phyloP scores from a whole-genome alignment of 106 monocot genomes.

The Dactylorhiza incarnata region DNA sequence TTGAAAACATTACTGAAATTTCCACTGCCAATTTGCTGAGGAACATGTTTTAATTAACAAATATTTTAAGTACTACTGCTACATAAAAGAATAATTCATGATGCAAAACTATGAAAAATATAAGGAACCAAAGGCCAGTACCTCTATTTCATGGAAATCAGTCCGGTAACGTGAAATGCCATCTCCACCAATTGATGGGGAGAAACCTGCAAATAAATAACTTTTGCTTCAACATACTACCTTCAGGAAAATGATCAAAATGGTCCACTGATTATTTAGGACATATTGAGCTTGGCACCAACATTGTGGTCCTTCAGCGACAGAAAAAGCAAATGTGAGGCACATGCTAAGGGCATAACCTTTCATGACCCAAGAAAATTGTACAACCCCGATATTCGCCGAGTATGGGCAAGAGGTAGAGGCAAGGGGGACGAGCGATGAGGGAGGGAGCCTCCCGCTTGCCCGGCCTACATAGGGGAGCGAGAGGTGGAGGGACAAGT shows the following conservation, averaged over 20 bases:
- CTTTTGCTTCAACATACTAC: not conserved
- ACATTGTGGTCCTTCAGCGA: not conserved
- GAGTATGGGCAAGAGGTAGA: too few relatives aligned
- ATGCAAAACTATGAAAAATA: not conserved
- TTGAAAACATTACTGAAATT: slow-evolving; percentile 95
- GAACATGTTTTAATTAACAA: not conserved
- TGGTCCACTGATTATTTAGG: not conserved
- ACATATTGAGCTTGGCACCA: not conserved
- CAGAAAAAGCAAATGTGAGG: not conserved
- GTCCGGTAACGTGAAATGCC: slow-evolving; percentile 78
- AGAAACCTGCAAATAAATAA: slow-evolving; percentile 37
- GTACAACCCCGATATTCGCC: too few relatives aligned
- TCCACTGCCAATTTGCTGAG: slow-evolving; percentile 88
- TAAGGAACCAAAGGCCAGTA: slow-evolving; percentile 10
- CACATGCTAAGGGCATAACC: too few relatives aligned
- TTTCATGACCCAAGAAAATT: too few relatives aligned
- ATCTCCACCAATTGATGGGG: slow-evolving; percentile 42
- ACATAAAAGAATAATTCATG: slow-evolving; percentile 6
- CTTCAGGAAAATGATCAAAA: not conserved
- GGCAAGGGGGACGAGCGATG: too few relatives aligned
- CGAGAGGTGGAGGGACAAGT: too few relatives aligned
- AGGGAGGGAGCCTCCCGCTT: too few relatives aligned
- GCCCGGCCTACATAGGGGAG: too few relatives aligned
- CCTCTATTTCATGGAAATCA: slow-evolving; percentile 97
- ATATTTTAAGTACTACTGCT: not conserved